A percentile compares a stretch with the other conserved stretches of the same genome.
Conservation (phyloP, 768 basidiomycete genomes). For the Auricularia heimuer region DNA sequence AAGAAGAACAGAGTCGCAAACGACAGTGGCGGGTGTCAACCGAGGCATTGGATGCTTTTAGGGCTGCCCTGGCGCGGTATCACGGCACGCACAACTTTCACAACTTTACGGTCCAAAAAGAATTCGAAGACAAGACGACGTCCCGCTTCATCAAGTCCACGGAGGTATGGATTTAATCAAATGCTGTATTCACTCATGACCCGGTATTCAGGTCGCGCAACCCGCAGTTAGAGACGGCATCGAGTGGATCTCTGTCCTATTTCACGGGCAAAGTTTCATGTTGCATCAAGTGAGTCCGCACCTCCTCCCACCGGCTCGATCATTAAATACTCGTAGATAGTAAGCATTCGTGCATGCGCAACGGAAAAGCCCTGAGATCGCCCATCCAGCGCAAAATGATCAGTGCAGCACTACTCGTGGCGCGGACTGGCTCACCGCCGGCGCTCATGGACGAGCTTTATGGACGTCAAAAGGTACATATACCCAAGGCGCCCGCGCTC, state of each 20-base stretch:
- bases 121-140: constrained; percentile 73
- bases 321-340: constrained; percentile 11
- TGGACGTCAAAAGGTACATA: constrained; percentile 62
- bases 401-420: constrained; percentile 66
- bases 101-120: constrained; percentile 88
- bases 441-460: constrained; percentile 73
- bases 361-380: background rate
- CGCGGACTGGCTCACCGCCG: constrained; percentile 65
- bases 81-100: constrained; percentile 95
- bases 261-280: constrained; percentile 99
- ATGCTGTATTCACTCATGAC: too few species aligned
- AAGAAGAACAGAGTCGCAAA: constrained; percentile 57
- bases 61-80: constrained; percentile 50
- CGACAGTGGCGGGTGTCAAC: constrained; percentile 56
- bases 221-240: constrained; percentile 85
- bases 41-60: constrained; percentile 46
- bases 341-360: constrained; percentile 4
- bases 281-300: constrained; percentile 74
- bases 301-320: background rate
- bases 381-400: constrained; percentile 89
- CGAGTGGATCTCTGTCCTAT: constrained; percentile 88
- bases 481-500: constrained; percentile 94
- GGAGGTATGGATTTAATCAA: constrained; percentile 54
- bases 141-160: constrained; percentile 83
- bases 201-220: constrained; percentile 44